Evolutionary conservation across 768 basidiomycete species (phyloP), one percentile per base, ranked within the genome.

Genomic region (Leccinum fibrillosum): DNA sequence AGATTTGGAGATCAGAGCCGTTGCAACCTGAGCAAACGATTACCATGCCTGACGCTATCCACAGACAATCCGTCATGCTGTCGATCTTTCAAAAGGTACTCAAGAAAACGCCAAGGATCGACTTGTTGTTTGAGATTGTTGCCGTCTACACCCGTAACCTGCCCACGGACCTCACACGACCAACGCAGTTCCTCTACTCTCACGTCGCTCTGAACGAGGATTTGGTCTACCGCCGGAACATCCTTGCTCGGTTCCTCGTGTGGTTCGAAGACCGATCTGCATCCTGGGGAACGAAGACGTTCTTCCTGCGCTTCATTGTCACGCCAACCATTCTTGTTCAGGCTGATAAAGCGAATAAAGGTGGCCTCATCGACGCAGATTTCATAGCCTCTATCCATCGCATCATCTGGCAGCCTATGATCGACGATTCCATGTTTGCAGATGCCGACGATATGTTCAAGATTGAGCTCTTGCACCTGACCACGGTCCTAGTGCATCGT

Each of bases 401-500:
- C 51, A 80, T 84, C 42, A 83, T 98, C 49, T 97, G 95, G 95
- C 82, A 84, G 60, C 89, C 88, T 0, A 84, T 91, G 72, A 82
- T 82, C 11, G 83, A 86, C 21, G 75, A 77, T 4, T 64, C 75
- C 34, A 71, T 72, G 48, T 84, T 87, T 67, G 65, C 76, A 12
- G 84, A 79, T 15, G 79, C 82, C 0, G 93, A 95, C 57, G 96
- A 98, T 67, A 80, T 85, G 61, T 89, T 95, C 72, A 89, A 88
- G 65, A 90, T 98, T 58, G 97, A 98, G 72, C 80, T 97, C 17
- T 78, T 98, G 42, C 88, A 95, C 65, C 76, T 98, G 67, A 94
- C 95, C 5, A 93, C 89, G 0, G 79, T 93, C 34, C 81, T 99
- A 59, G 88, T 98, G 4, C 90, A 95, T 59, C 81, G 89, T 65